Evolutionary conservation across 352 stramenopile genomes (phyloP).

Genomic region (Phytophthora podocarpi): DNA sequence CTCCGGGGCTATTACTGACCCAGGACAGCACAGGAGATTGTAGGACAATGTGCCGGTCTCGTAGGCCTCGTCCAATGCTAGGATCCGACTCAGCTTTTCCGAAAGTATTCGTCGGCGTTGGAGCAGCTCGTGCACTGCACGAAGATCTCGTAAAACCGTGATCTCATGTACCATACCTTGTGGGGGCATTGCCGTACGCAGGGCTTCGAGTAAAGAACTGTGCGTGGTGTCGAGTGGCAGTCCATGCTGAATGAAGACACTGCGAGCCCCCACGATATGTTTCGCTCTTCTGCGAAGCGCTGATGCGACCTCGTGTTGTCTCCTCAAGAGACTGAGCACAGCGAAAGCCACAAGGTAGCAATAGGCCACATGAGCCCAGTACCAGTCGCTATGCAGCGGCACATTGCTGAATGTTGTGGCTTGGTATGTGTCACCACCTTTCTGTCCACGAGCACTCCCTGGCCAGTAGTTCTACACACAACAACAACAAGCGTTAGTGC

Average conservation of each 20-base stretch:
- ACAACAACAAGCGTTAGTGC: not conserved
- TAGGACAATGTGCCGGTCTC: conserved; percentile 64
- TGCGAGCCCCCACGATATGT: conserved; percentile 68
- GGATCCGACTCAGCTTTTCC: conserved; percentile 60
- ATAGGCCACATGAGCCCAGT: conserved; percentile 79
- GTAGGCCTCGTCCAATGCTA: conserved; percentile 56
- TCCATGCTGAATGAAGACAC: conserved; percentile 71
- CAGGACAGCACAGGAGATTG: conserved; percentile 71
- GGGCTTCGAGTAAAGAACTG: conserved; percentile 44
- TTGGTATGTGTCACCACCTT: conserved; percentile 59
- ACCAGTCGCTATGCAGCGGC: conserved; percentile 76
- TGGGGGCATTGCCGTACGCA: conserved; percentile 45
- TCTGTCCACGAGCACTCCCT: conserved; percentile 43
- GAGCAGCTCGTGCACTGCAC: conserved; percentile 61
- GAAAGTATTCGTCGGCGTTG: conserved; percentile 48
- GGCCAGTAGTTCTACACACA: conserved; percentile 69
- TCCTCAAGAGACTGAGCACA: conserved; percentile 54
- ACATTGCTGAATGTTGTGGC: conserved; percentile 86
- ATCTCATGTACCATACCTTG: conserved; percentile 59
- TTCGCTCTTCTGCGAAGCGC: conserved; percentile 62
- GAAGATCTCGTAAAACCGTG: conserved; percentile 67
- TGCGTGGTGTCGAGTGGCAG: conserved; percentile 56
- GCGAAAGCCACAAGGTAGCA: conserved; percentile 71
- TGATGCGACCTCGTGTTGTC: conserved; percentile 54
- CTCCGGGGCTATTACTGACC: conserved; percentile 56